Evolutionary conservation across 805 yeast genomes (phyloP), one percentile per base, ranked within the genome.

Genomic region (Barnettozyma californica): DNA sequence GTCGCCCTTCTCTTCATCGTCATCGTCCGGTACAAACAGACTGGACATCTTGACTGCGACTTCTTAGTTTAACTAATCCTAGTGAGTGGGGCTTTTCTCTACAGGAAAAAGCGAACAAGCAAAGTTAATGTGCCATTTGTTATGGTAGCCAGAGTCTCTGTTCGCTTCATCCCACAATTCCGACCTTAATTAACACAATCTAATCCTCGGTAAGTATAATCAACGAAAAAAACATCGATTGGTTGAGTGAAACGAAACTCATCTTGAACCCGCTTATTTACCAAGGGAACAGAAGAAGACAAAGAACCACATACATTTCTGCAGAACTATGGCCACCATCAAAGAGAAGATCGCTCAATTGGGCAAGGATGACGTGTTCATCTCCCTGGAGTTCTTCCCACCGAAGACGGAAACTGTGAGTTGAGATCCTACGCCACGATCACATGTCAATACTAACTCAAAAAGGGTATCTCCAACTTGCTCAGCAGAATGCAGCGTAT

Each of bases 371-470:
- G 83, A 78, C 57, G 77, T 76, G 46, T 87, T 83, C 63, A 80
- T 88, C 58, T 91, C 97, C 9, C 76, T 90, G 58, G 99, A 94
- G 71, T 94, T 94, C 66, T 94, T 94, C 70, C 99, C 99, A 7
- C 99, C 99, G 21, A 90, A 94, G 67, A 94, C 99, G 0, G 91
- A 87, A 61, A 71, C 81, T 3, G 76, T 70, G 52, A 26, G 73
- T 59, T 35, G 23, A 31, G n/a, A n/a, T n/a, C n/a, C 14, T 11
- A 18, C 4, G 21, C 23, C 27, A 9, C 14, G 9, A 16, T 19
- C 38, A 19, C 38, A 35, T 18, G 38, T 16, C 6, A 14, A 35
- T 19, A 38, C 27, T 21, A 38, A 23, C 9, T 43, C 55, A 20
- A 18, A 20, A 10, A 75, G 61, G 99, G 98, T 56, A 77, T 86